Base-by-base conservation (phyloP, 2,329 filamentous ascomycete genomes). In the Pseudogymnoascus sp. region DNA sequence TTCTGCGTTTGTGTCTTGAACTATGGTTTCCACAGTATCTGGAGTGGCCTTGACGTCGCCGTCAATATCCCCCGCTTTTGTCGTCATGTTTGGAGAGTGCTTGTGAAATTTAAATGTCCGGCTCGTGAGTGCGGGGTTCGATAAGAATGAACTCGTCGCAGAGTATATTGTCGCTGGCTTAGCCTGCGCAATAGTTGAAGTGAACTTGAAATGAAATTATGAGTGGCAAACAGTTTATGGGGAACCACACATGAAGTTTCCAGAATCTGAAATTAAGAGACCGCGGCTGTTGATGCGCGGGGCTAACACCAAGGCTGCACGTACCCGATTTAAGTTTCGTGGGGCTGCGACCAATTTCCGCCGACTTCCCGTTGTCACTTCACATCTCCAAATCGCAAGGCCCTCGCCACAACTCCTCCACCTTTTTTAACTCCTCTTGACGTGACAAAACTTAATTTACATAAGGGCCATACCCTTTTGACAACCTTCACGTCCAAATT, bases 301-400 rank as follows among this genome's bases (percentile, higher is more conserved):
- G 57, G 32, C 32, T 37, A 58, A 25, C 32, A 37, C 57, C 57
- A 39, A 58, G 57, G 32, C 57, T 58, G 57, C 57, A 58, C 32
- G 8, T 58, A 35, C 57, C 57, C 57, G 20, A 6, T 37, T 37
- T 58, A 25, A 18, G 18, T 58, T 58, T 58, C 57, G 57, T 58
- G 57, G 57, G 57, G 57, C 20, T 38, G 57, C 57, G 32, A 38
- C 57, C 32, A 58, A 39, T 37, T 58, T 58, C 57, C 57, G 32
- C 57, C 32, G 57, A 58, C 57, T 37, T 58, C 57, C 57, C 57
- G 57, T 58, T 39, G 47, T 54, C 47, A 54, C 28, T 54, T 54
- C 47, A 54, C 47, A 32, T 54, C 47, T 54, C 47, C 28, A 54
- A 54, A 32, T 54, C 47, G 47, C n/a, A 54, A 32, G n/a, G 32